A percentile compares a stretch with the other conserved stretches of the same genome.
These are phyloP conservation scores for Epichloe sibirici DNA, from an alignment of 2,329 filamentous ascomycete species.

Conservation along the genomic window DNA sequence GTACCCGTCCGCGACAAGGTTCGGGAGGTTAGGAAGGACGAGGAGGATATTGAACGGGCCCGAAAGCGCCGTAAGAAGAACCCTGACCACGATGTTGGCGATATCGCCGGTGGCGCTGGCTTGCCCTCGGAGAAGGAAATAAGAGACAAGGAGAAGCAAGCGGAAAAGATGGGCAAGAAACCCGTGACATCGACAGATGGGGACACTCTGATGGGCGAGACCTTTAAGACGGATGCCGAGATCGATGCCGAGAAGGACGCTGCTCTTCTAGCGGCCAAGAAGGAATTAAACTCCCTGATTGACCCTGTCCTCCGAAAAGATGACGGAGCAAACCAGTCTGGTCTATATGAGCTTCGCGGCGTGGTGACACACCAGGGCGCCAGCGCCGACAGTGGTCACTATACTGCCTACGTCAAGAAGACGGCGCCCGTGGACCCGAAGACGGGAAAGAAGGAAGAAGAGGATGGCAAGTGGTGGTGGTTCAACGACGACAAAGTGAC, in stretches of 20 bases:
- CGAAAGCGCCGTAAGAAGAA: constrained; percentile 79
- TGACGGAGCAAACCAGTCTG: constrained; percentile 80
- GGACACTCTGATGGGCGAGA: constrained; percentile 63
- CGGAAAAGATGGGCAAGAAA: constrained; percentile 25
- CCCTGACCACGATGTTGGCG: constrained; percentile 32
- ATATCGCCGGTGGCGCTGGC: constrained; percentile 33
- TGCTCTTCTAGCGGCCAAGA: constrained; percentile 67
- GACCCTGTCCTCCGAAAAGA: constrained; percentile 63
- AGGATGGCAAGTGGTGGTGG: constrained; percentile 99
- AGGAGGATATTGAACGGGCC: constrained; percentile 81
- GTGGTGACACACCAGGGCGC: constrained; percentile 95
- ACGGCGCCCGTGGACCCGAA: constrained; percentile 57
- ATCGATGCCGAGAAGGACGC: constrained; percentile 75
- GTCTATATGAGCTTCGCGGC: constrained; percentile 85
- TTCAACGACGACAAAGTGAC: constrained; percentile 98
- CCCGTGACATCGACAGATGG: constrained; percentile 35
- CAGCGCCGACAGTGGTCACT: constrained; percentile 94
- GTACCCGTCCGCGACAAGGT: constrained; percentile 94
- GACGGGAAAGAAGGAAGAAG: constrained; percentile 64
- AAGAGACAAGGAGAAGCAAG: constrained; percentile 38
- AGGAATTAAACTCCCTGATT: constrained; percentile 72
- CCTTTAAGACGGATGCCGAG: constrained; percentile 88
- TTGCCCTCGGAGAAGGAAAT: constrained; percentile 39
- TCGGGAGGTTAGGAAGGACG: constrained; percentile 86
- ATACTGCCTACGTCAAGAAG: constrained; percentile 97